phyloP scores from a whole-genome alignment of 257 asterid genomes.

The Jasminum sambac region DNA sequence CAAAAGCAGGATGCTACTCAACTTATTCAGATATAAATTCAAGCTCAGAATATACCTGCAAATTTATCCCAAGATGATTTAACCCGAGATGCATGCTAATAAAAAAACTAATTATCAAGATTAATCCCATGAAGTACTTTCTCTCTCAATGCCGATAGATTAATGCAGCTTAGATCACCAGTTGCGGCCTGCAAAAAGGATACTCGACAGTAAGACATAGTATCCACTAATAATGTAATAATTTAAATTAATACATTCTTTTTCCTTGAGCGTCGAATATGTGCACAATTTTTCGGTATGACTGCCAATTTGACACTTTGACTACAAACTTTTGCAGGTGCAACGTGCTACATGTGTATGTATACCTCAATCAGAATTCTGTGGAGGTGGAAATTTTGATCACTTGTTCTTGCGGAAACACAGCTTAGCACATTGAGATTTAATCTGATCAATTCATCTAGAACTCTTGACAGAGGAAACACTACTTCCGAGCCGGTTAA shows the following conservation, averaged over 20 bases:
- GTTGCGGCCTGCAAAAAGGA: constrained; percentile 15
- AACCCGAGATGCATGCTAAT: too few species aligned
- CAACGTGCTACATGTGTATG: too few species aligned
- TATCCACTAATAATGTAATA: not conserved
- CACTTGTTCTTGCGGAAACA: constrained; percentile 19
- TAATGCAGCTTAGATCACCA: not conserved
- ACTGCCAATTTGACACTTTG: too few species aligned
- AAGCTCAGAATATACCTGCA: too few species aligned
- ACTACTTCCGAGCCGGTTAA: not conserved
- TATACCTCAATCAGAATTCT: constrained; percentile 29
- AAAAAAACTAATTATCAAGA: too few species aligned
- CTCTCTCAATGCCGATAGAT: constrained; percentile 2
- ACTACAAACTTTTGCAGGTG: too few species aligned
- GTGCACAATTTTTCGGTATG: too few species aligned
- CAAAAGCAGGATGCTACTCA: too few species aligned
- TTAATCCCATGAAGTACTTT: constrained; percentile 12
- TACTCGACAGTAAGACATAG: not conserved
- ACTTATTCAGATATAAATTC: too few species aligned
- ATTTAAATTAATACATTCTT: not conserved
- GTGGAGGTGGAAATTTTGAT: constrained; percentile 19
- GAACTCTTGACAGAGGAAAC: constrained; percentile 23
- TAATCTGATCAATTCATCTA: not conserved
- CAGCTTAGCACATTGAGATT: constrained; percentile 28
- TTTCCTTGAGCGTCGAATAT: not conserved
- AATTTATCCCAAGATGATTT: too few species aligned